Evolutionary conservation across 2,329 filamentous ascomycete species (phyloP), one percentile per base, ranked within the genome.

Genomic region (Penicillium sp.): DNA sequence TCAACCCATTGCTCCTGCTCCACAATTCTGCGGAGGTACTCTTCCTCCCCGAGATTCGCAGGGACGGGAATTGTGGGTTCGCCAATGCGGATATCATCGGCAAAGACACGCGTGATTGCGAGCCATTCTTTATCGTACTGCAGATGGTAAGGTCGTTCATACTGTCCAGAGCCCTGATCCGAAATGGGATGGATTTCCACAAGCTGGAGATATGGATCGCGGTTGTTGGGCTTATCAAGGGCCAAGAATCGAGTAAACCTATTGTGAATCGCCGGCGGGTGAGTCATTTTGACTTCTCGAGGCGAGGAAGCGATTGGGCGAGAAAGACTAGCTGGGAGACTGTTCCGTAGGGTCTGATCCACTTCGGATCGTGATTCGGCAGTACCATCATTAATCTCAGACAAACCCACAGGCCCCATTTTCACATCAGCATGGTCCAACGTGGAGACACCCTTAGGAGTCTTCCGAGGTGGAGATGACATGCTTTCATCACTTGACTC

Each of bases 101-200:
- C 84, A 66, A 97, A 95, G 7, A 85, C 87, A 39, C 93, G 88
- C 12, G 87, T 92, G 58, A 99, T 96, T 39, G 94, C 88, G 7
- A 99, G 85, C 93, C 93, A 99, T 74, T 99, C 94, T 10, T 86
- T 84, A 70, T 99, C 94, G 68, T 99, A 97, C 44, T 85, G 77
- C 0, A 96, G 79, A 10, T 75, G 77, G 60, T 84, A 81, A 1
- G 85, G 84, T 2, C 76, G 72, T 15, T 74, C 28, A 4, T 28
- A 15, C 8, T 55, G 45, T 10, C 44, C 48, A 18, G 43, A 45
- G 29, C 57, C 49, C 4, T 70, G 57, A 0, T 72, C 53, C 15
- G 79, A 74, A 39, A 80, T 65, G 3, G 84, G 77, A 2, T 74
- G 66, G 16, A 93, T 76, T 29, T 88, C 82, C 31, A 88, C 76